Evolutionary conservation across 1,284 basidiomycete genomes (phyloP), one percentile per base, ranked within the genome.

Genomic region (Erythrobasidium hasegawianum): DNA sequence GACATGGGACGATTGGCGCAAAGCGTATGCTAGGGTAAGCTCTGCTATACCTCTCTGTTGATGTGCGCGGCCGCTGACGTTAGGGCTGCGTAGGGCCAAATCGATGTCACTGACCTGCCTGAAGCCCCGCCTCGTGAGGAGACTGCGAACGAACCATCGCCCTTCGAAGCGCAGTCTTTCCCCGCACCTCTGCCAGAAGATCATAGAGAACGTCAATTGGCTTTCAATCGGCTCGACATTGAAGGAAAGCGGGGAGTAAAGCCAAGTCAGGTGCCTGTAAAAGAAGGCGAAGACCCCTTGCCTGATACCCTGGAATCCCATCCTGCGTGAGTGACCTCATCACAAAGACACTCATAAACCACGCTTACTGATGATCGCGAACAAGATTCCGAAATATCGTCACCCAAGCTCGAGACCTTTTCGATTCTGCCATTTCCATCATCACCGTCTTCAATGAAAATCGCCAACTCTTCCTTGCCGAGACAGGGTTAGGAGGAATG

Each of bases 381-480:
- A 11, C 68, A 53, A 67, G 67, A 20, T 74, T 76, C 68, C 62
- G 70, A 10, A 67, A 67, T 20, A 73, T 76, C 59, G 72, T 76
- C 40, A 60, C 59, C 0, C 61, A 70, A 33, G 69, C 69, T 24
- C 68, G 71, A 26, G 71, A 71, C 45, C 47, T 71, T 10, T 74
- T 76, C 59, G 67, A 66, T 27, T 61, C 72, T 2, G 47, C 60
- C 7, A 61, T 73, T 16, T 69, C 68, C 2, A 69, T 73, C 60
- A 18, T 76, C 50, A 73, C 73, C 1, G 67, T 75, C 20, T 68
- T 75, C 27, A 71, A 74, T 59, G 72, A 73, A 26, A 71, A 75
- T 13, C 60, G 67, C 22, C 74, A 75, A 59, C 64, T 74, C 27
- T 74, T 75, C 69, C 68, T 75, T 26, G 74, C 73, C n/a, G 66